These are phyloP conservation scores for Penicillium brevicompactum DNA, from an alignment of 2,329 filamentous ascomycete species.

Conservation along the genomic window DNA sequence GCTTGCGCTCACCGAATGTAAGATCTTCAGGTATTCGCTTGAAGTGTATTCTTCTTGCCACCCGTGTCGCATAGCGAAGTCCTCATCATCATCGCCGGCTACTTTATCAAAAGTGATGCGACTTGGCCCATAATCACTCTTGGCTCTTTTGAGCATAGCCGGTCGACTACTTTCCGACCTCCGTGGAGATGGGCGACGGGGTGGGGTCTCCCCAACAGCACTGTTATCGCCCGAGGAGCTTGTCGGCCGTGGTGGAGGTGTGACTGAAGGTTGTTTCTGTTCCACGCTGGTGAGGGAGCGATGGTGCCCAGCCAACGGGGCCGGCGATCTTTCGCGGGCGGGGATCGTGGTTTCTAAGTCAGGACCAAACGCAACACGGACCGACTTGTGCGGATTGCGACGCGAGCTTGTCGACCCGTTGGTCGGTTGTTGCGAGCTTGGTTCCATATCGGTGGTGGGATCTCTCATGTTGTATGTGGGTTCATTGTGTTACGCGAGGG, in stretches of 20 bases:
- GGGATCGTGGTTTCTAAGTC: constrained; percentile 41
- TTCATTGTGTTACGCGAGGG: constrained; percentile 33
- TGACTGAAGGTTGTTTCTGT: constrained; percentile 25
- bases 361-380: constrained; percentile 43
- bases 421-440: constrained; percentile 27
- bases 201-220: constrained; percentile 23
- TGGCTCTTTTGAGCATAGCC: constrained; percentile 51
- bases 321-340: constrained; percentile 36
- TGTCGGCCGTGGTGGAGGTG: constrained; percentile 28
- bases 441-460: constrained; percentile 39
- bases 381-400: constrained; percentile 35
- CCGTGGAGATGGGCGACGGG: constrained; percentile 31
- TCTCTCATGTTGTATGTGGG: constrained; percentile 38
- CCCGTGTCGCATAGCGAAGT: constrained; percentile 72
- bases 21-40: constrained; percentile 80
- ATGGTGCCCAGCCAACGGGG: constrained; percentile 34
- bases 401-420: constrained; percentile 36
- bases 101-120: constrained; percentile 33
- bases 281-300: constrained; percentile 39
- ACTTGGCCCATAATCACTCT: constrained; percentile 55
- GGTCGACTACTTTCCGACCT: constrained; percentile 37
- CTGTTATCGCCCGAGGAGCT: constrained; percentile 37
- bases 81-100: constrained; percentile 50
- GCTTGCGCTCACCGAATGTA: constrained; percentile 67
- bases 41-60: constrained; percentile 93